A percentile compares a stretch with the other conserved stretches of the same genome.
Evolutionary conservation across 495 filamentous ascomycete species (phyloP).

Genomic region (Penicillium diatomitis): DNA sequence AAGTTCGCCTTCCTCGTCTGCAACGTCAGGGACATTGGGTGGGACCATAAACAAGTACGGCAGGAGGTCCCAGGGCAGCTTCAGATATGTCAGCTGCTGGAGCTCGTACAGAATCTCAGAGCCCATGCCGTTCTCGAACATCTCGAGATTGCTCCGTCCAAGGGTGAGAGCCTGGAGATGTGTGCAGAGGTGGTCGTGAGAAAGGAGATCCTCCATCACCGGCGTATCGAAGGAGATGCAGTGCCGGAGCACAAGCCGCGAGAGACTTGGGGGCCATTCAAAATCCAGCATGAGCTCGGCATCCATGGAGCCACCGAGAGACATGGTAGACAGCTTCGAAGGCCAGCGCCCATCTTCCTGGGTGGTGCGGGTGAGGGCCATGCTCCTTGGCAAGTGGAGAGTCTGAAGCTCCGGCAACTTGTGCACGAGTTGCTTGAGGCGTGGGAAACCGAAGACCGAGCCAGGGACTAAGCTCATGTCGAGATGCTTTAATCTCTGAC

Average conservation of each 20-base stretch:
- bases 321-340: neutral
- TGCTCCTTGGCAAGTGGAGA: conserved; percentile 49
- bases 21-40: neutral
- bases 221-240: neutral
- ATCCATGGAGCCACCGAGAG: neutral
- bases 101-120: neutral
- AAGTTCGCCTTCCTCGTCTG: neutral
- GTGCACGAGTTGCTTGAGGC: conserved; percentile 45
- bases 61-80: neutral
- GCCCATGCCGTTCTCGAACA: neutral
- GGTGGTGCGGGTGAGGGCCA: conserved; percentile 15
- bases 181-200: neutral
- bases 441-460: conserved; percentile 34
- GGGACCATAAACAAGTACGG: neutral
- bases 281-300: neutral
- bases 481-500: conserved; percentile 41
- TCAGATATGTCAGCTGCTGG: neutral
- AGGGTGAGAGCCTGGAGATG: neutral
- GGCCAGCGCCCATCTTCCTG: conserved; percentile 4
- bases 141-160: neutral
- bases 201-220: neutral
- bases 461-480: conserved; percentile 54
- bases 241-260: neutral
- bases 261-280: neutral
- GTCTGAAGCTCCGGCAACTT: conserved; percentile 37